A percentile compares a stretch with the other conserved stretches of the same genome.
Conservation (phyloP, 2,329 filamentous ascomycete species). For the Tympanopsis confertula region DNA sequence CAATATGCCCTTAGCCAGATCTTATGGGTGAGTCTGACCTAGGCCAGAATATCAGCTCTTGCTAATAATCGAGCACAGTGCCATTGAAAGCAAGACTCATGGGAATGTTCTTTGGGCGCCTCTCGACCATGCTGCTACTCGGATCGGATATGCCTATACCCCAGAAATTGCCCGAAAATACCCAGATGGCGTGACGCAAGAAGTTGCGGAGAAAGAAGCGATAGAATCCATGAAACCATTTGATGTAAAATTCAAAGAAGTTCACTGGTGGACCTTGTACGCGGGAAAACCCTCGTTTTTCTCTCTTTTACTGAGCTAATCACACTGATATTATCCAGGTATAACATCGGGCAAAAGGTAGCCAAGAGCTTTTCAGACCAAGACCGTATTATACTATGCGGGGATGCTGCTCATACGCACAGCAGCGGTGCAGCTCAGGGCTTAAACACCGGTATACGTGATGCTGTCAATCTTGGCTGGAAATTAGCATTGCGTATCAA, state of each 20-base stretch:
- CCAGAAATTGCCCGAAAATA: constrained; percentile 24
- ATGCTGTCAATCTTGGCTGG: constrained; percentile 37
- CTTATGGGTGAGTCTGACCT: constrained; percentile 26
- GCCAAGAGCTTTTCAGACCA: constrained; percentile 44
- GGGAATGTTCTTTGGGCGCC: constrained; percentile 43
- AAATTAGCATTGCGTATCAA: constrained; percentile 21
- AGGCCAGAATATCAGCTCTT: no score
- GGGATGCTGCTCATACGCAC: constrained; percentile 47
- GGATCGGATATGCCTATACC: constrained; percentile 40
- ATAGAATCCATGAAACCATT: constrained; percentile 27
- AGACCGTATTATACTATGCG: constrained; percentile 41
- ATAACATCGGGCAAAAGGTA: constrained; percentile 39
- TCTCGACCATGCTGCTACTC: constrained; percentile 36
- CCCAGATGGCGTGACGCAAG: constrained; percentile 22
- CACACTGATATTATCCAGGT: constrained; percentile 3
- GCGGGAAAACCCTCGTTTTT: no score
- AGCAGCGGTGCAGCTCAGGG: constrained; percentile 52
- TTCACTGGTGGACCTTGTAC: constrained; percentile 47
- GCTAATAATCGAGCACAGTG: constrained; percentile 5
- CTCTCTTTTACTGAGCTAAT: background rate
- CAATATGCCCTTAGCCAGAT: constrained; percentile 31
- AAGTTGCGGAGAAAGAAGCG: constrained; percentile 40
- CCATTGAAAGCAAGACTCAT: constrained; percentile 37
- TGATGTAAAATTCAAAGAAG: constrained; percentile 22
- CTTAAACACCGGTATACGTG: constrained; percentile 44